Evolutionary conservation across 306 rosid species (phyloP), one percentile per base, ranked within the genome.

Genomic region (Phaseolus lunatus): DNA sequence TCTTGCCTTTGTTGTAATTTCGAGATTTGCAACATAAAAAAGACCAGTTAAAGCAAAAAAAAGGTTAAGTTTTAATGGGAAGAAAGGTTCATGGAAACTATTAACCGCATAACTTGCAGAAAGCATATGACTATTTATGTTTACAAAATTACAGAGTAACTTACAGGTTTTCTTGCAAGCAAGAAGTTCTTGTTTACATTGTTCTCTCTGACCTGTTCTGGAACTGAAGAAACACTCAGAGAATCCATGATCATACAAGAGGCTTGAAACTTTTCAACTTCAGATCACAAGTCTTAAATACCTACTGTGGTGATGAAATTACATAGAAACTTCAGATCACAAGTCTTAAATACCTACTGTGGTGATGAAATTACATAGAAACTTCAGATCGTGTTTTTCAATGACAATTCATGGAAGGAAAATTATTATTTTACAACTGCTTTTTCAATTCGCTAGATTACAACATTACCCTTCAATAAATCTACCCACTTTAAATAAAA

Each of bases 101-200:
- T 8, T 37, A 37, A 37, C 9, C 6, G 39, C 53, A 48, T n/a
- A 39, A 65, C 53, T 66, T 41, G 3, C 3, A 44, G 54, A 67
- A 67, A 67, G 50, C 43, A 37, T 9, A 37, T 1, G 11, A 2
- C 39, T 31, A 18, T 7, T 48, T 27, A 49, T 9, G 44, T 29
- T 18, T 5, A 19, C 12, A 56, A 54, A 23, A 9, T 20, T 54
- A 29, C 2, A 16, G 12, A 13, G 24, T 24, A 50, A 79, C 73
- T 72, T 63, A 73, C 75, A 3, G 83, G 79, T 61, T 80, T 80
- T 73, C 16, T 73, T 41, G 74, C 68, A 48, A 65, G 66, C 73
- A 73, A 44, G 23, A 64, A 58, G 63, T 64, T 73, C 1, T 73
- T 72, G 73, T 62, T 79, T 29, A 72, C 10, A 9, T 11, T 35